Evolutionary conservation across 495 filamentous ascomycete species (phyloP).

Genomic region (Xylaria flabelliformis): DNA sequence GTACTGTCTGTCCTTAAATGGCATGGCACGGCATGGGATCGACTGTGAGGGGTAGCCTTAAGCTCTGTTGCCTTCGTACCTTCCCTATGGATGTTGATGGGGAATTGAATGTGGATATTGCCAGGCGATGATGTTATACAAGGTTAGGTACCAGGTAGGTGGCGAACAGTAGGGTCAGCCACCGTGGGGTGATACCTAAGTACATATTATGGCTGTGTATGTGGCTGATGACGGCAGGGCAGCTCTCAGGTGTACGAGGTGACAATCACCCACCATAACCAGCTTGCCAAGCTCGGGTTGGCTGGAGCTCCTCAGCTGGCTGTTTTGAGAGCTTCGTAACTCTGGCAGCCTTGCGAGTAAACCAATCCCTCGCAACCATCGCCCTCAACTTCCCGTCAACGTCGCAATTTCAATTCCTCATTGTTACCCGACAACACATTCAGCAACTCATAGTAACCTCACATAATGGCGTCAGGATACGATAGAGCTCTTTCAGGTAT

Average conservation of each 20-base stretch:
- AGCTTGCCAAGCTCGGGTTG: conserved; percentile 37
- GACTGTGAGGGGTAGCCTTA: too few relatives aligned
- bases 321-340: conserved; percentile 40
- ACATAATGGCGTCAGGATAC: conserved; percentile 81
- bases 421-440: conserved; percentile 18
- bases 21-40: too few relatives aligned
- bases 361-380: conserved; percentile 27
- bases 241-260: background rate
- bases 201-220: background rate
- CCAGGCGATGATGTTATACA: too few relatives aligned
- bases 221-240: conserved; percentile 4
- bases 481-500: conserved; percentile 94
- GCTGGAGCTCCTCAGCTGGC: conserved; percentile 30
- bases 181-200: background rate
- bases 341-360: conserved; percentile 40
- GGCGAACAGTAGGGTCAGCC: background rate
- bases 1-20: background rate
- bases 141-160: too few relatives aligned
- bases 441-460: conserved; percentile 26
- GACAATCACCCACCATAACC: background rate
- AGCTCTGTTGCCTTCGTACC: background rate
- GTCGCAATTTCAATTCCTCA: conserved; percentile 24
- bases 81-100: background rate
- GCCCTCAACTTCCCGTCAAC: conserved; percentile 21
- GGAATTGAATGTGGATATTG: background rate